Base-by-base conservation (phyloP, 2,329 filamentous ascomycete genomes). In the Phyllosticta citribraziliensis region DNA sequence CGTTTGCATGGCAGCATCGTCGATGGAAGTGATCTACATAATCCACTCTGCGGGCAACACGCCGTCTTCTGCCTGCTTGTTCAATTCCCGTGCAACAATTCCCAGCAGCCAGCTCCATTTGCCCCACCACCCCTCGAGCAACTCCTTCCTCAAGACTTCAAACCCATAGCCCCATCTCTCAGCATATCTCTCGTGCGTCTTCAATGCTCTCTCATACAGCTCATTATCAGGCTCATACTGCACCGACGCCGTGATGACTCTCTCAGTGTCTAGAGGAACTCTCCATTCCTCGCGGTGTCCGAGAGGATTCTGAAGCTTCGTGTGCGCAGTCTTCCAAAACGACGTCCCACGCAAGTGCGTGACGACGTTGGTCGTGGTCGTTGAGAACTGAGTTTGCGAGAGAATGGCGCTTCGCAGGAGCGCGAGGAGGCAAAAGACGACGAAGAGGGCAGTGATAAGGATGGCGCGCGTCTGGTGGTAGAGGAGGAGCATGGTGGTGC, bases 161-260 rank as follows among this genome's bases (percentile, higher is more conserved):
- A 72, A 70, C n/a, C 67, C 67, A 52, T 76, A 76, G 4, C 70
- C 70, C 65, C 73, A 70, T 52, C 67, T 60, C 50, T 67, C 60
- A 12, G 72, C 71, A 56, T 75, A 73, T 33, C 67, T 64, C 54
- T 67, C 56, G 58, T 76, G 74, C n/a, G 65, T 72, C 19, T 67
- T 63, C 24, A 76, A 63, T 5, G 72, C 73, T n/a, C 67, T 65
- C 55, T 75, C 71, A 59, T 74, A 75, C 20, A 73, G 64, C 10
- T 66, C 58, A 27, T 63, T 63, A 6, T 20, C 40, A 17, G 19
- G 50, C 14, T 51, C 57, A 54, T 66, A 66, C 35, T 61, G 57
- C 62, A 65, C 62, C n/a, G 62, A 60, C 8, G 64, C 64, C 59
- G 63, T 63, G 2, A 61, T 25, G 57, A 66, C 64, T 20, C 55